Base-by-base conservation (phyloP, 306 rosid genomes). In the Malus sieversii region DNA sequence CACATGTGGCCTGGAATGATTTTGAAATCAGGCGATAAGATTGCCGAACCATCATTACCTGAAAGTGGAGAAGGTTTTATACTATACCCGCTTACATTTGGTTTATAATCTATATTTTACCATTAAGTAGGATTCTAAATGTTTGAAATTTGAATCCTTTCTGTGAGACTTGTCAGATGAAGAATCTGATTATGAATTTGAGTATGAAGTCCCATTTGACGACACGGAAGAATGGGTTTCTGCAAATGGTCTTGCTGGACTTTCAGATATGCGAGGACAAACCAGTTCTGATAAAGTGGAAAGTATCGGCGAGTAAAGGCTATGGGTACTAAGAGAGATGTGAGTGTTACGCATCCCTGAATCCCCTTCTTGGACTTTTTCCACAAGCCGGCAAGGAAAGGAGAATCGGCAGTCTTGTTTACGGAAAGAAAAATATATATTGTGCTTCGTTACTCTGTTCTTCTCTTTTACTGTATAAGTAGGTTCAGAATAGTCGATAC, bases 1-100 rank as follows among this genome's bases (percentile, higher is more conserved):
- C 90, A 94, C 82, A 87, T 91, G 91, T 94, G 97, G 98, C 89
- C 98, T 73, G 97, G 98, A 82, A 94, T 94, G 97, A 73, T 88
- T 73, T 82, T 94, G 53, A 94, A 94, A 79, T 87, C 96, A 25
- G 98, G 97, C 33, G 86, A 87, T 71, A 90, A 82, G 79, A 87
- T 94, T 77, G 80, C 75, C 20, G 86, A 79, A 62, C 91, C 96
- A 51, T 84, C 88, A n/a, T 82, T 88, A 55, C 89, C 91, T 10
- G 81, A 81, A 84, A 79, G 78, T 79, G 95, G 85, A 85, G 97
- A 89, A 87, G 98, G 98, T 93, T 60, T 51, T 72, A 55, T 67
- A 61, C 59, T 57, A 48, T 45, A 59, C 58, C 55, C 38, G 63
- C 74, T 18, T 20, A 5, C 45, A 25, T 66, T 74, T 76, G 22